Percentiles rank a stretch among this genome's conserved stretches.
These are phyloP conservation scores for Cryptococcus sp. DNA, from an alignment of 1,284 basidiomycete genomes.

Conservation along the genomic window DNA sequence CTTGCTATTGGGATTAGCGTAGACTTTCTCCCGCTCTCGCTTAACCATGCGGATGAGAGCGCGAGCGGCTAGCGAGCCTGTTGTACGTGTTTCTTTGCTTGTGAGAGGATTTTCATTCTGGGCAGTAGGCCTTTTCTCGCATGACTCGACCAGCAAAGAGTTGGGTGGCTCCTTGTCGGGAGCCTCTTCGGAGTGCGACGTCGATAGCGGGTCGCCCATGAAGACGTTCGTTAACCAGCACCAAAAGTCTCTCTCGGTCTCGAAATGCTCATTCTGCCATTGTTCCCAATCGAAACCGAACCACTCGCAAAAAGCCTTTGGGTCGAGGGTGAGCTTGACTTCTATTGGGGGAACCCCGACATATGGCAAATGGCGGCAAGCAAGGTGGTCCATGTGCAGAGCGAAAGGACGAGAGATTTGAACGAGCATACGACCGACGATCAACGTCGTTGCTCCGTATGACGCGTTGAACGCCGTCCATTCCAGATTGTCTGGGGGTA, in stretches of 20 bases:
- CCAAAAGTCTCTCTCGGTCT: slow-evolving; percentile 23
- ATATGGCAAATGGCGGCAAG: slow-evolving; percentile 29
- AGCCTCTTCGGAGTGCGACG: too few relatives aligned
- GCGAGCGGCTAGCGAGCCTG: too few relatives aligned
- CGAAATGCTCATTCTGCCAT: slow-evolving; percentile 21
- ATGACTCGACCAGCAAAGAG: not conserved
- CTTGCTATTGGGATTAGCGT: not conserved
- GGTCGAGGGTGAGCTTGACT: slow-evolving; percentile 24
- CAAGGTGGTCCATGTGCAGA: slow-evolving; percentile 21
- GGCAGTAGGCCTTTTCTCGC: not conserved
- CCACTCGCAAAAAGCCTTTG: slow-evolving; percentile 30
- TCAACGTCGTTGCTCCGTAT: slow-evolving; percentile 20
- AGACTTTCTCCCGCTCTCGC: not conserved
- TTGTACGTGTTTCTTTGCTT: not conserved
- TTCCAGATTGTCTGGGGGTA: slow-evolving; percentile 12
- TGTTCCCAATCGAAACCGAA: slow-evolving; percentile 30
- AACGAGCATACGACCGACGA: slow-evolving; percentile 18
- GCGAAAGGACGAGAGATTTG: slow-evolving; percentile 13
- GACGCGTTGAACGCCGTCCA: slow-evolving; percentile 23
- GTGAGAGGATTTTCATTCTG: too few relatives aligned
- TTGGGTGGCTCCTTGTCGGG: too few relatives aligned
- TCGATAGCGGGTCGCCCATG: not conserved
- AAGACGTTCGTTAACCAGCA: slow-evolving; percentile 24
- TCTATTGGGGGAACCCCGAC: slow-evolving; percentile 25
- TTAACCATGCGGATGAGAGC: slow-evolving; percentile 1